These are phyloP conservation scores for Lachnellula cervina DNA, from an alignment of 2,329 filamentous ascomycete species.

Conservation along the genomic window DNA sequence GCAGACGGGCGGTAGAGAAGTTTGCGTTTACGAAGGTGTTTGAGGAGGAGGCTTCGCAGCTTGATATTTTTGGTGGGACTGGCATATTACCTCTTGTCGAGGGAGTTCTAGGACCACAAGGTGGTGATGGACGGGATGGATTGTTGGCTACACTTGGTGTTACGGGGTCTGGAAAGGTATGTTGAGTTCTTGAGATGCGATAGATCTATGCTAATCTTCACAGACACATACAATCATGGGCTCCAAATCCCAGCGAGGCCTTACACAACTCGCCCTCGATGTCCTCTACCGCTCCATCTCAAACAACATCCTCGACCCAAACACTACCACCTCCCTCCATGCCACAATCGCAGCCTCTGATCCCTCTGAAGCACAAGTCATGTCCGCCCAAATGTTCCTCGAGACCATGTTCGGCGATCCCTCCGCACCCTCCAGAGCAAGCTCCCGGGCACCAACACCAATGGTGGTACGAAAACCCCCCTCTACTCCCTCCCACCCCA, in stretches of 20 bases:
- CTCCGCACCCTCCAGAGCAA: constrained; percentile 49
- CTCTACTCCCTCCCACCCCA: constrained; percentile 16
- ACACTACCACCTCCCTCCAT: constrained; percentile 56
- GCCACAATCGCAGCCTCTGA: constrained; percentile 73
- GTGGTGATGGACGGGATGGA: constrained; percentile 79
- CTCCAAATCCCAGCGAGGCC: constrained; percentile 75
- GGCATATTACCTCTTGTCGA: constrained; percentile 71
- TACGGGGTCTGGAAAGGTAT: constrained; percentile 92
- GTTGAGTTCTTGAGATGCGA: constrained; percentile 1
- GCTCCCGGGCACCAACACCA: constrained; percentile 64
- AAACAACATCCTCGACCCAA: constrained; percentile 61
- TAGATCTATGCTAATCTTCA: constrained; percentile 4
- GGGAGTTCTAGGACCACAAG: constrained; percentile 69
- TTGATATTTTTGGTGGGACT: constrained; percentile 80
- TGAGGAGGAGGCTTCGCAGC: constrained; percentile 76
- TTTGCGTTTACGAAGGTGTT: constrained; percentile 95
- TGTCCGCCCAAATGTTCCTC: constrained; percentile 69
- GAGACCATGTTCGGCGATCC: constrained; percentile 71
- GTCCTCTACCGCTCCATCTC: constrained; percentile 80
- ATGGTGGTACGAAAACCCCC: constrained; percentile 53
- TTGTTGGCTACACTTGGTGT: constrained; percentile 88
- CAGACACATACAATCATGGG: constrained; percentile 96
- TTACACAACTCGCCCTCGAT: constrained; percentile 89
- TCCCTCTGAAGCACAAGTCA: constrained; percentile 72
- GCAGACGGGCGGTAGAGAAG: constrained; percentile 83